phyloP scores from a whole-genome alignment of 108 stramenopile species.

The Epipyxis sp. region DNA sequence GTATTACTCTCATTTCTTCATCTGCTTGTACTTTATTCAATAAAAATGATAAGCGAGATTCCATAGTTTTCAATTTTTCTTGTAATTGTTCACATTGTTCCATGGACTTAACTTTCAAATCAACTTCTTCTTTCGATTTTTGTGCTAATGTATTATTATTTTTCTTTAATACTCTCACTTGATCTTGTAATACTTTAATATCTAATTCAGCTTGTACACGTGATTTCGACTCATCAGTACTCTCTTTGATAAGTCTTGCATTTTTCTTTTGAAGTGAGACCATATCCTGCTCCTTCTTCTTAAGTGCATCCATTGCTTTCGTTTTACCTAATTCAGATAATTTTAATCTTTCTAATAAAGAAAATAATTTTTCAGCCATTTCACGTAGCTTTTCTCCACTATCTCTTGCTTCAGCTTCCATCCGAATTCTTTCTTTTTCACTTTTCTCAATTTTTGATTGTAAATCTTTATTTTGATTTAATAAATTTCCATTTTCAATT shows the following conservation, averaged over 20 bases:
- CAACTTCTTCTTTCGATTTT: constrained; percentile 66
- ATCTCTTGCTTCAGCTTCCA: constrained; percentile 75
- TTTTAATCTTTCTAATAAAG: constrained; percentile 74
- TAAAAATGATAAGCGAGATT: constrained; percentile 66
- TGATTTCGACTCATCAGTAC: constrained; percentile 60
- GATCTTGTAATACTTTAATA: constrained; percentile 62
- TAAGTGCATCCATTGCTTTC: constrained; percentile 69
- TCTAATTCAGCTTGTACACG: constrained; percentile 69
- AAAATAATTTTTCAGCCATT: constrained; percentile 81
- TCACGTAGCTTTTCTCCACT: constrained; percentile 71
- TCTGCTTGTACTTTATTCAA: constrained; percentile 74
- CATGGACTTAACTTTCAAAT: constrained; percentile 41
- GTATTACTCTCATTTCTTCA: constrained; percentile 64
- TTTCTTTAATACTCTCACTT: constrained; percentile 68
- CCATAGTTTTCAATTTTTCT: constrained; percentile 66
- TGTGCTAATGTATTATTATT: constrained; percentile 66
- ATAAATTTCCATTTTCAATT: constrained; percentile 56
- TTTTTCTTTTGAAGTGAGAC: constrained; percentile 66
- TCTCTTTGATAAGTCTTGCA: constrained; percentile 66
- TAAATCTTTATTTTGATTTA: constrained; percentile 59
- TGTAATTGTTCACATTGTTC: constrained; percentile 64
- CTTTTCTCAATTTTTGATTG: constrained; percentile 50
- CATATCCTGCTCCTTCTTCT: constrained; percentile 70
- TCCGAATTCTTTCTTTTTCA: constrained; percentile 67
- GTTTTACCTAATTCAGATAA: constrained; percentile 75